Evolutionary conservation across 108 stramenopile species (phyloP).

Genomic region (Nitzschia inconspicua): DNA sequence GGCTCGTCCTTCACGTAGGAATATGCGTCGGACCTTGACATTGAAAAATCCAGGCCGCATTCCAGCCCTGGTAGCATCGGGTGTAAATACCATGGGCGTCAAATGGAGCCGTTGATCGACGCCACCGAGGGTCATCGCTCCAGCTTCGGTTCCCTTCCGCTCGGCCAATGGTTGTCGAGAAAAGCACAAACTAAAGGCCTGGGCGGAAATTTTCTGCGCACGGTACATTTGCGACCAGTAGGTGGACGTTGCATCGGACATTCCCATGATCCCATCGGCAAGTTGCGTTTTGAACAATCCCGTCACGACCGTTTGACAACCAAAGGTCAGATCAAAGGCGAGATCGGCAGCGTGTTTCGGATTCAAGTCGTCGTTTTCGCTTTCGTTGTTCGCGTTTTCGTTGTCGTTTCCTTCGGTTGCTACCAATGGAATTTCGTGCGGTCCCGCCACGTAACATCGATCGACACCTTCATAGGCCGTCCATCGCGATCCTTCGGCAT

Average conservation of each 20-base stretch:
- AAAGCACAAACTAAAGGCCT: slow-evolving; percentile 63
- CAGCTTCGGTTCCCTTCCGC: slow-evolving; percentile 54
- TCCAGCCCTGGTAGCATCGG: slow-evolving; percentile 9
- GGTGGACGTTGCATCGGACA: slow-evolving; percentile 35
- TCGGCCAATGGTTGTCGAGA: slow-evolving; percentile 32
- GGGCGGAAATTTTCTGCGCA: slow-evolving; percentile 24
- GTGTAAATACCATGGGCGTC: slow-evolving; percentile 77
- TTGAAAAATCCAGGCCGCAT: slow-evolving; percentile 60
- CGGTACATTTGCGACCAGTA: slow-evolving; percentile 69
- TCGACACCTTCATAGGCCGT: slow-evolving; percentile 50
- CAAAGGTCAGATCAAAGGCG: slow-evolving; percentile 79
- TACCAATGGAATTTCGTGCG: slow-evolving; percentile 19
- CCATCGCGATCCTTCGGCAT: slow-evolving; percentile 65
- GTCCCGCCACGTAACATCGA: slow-evolving; percentile 43
- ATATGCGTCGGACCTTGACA: slow-evolving; percentile 62
- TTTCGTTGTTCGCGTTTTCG: not conserved
- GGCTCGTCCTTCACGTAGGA: slow-evolving; percentile 50
- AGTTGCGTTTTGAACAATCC: slow-evolving; percentile 88
- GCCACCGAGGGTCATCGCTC: slow-evolving; percentile 88
- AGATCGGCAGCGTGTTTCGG: slow-evolving; percentile 24
- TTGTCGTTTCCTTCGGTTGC: not conserved
- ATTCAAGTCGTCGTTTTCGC: slow-evolving; percentile 17
- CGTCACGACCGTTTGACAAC: slow-evolving; percentile 83
- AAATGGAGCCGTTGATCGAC: slow-evolving; percentile 66
- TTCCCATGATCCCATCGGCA: slow-evolving; percentile 92